A percentile compares a stretch with the other conserved stretches of the same genome.
phyloP scores from a whole-genome alignment of 2,329 filamentous ascomycete species.

The Colletotrichum musae region DNA sequence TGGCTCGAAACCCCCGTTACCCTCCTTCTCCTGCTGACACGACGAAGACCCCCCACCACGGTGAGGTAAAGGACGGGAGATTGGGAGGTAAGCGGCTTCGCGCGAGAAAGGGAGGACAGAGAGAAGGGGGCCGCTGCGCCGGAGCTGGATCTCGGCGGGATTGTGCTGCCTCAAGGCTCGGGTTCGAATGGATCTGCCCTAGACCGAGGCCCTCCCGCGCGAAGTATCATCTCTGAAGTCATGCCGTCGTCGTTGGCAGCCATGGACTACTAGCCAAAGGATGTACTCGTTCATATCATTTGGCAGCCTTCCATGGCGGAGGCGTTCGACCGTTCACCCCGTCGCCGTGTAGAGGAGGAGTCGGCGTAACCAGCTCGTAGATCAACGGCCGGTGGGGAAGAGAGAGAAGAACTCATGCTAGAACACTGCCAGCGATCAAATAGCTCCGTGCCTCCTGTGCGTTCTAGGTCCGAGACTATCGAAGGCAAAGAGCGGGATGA shows the following conservation, averaged over 20 bases:
- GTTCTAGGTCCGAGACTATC: conserved; percentile 20
- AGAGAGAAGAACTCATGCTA: neutral
- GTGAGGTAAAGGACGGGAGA: neutral
- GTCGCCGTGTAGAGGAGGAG: neutral
- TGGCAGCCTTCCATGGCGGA: neutral
- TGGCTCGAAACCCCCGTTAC: too few relatives aligned
- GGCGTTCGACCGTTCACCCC: neutral
- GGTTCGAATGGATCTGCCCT: neutral
- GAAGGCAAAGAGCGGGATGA: neutral
- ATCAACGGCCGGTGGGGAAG: neutral
- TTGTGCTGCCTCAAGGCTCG: neutral
- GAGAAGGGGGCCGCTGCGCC: neutral
- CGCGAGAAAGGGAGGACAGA: neutral
- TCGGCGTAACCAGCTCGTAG: neutral
- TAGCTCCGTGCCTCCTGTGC: neutral
- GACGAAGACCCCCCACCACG: neutral
- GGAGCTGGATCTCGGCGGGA: neutral
- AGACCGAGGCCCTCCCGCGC: neutral
- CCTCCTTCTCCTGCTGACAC: neutral
- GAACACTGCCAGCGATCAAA: neutral
- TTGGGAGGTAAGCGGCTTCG: neutral
- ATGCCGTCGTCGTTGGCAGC: neutral
- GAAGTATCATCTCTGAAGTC: conserved; percentile 10
- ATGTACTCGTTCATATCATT: neutral
- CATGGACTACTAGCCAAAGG: neutral